Base-by-base conservation (phyloP, 306 rosid genomes). In the Inga laurina region DNA sequence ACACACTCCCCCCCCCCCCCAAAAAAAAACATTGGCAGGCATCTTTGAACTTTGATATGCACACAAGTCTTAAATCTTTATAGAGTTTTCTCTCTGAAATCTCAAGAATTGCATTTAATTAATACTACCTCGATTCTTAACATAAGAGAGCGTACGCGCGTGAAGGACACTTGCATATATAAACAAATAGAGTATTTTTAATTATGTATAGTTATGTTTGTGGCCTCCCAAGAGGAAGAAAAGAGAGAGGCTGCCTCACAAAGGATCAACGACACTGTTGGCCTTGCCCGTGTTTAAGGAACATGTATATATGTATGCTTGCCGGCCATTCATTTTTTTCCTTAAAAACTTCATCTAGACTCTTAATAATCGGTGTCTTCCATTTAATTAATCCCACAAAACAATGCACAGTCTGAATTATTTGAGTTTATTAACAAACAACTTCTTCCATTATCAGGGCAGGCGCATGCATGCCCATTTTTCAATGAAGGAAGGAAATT, bases 401-500 rank as follows among this genome's bases (percentile, higher is more conserved):
- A 62, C 5, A 52, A 48, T 52, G 3, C 32, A 59, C 22, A 22
- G 32, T 9, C 13, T 59, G 65, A 59, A 59, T 59, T 15, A 51
- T 51, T 51, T 18, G n/a, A 5, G 52, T 48, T 48, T 48, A 48
- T 9, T 48, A 48, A 48, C 41, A 37, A 0, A 37, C 41, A 37
- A 37, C 5, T 37, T 39, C 8, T 39, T 39, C 43, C 7, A 6
- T 10, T 59, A 61, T 61, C 10, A 24, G 16, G 35, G 44, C 43
- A 66, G 21, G 72, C 72, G 72, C 72, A 66, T 66, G 71, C 71
- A 65, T 65, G n/a, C n/a, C 11, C 71, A 65, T 65, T 32, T 32
- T 32, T 32, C 71, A 62, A 64, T 32, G 18, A 64, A 54, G 21
- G 54, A 52, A 83, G 66, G 52, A 59, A 76, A 56, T 75, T 46